Percentiles rank a stretch among this genome's conserved stretches.
Evolutionary conservation across 495 filamentous ascomycete genomes (phyloP).

Genomic region (Hypoxylon trugodes): DNA sequence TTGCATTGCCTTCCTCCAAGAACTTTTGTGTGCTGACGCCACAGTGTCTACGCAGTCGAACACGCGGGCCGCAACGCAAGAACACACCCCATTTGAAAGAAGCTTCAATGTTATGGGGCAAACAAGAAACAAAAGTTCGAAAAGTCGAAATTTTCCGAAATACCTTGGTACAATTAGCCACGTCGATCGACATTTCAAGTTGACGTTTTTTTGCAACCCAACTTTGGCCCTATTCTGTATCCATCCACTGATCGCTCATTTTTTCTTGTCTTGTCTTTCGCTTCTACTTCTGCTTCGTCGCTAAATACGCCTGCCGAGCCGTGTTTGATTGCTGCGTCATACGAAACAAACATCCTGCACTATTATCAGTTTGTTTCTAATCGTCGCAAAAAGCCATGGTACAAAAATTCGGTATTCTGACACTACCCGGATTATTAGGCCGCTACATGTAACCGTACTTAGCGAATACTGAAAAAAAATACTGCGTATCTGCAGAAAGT

Average conservation of each 20-base stretch:
- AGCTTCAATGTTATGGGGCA: too few relatives aligned
- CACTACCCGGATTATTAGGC: neutral
- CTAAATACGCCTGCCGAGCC: neutral
- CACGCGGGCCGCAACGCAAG: constrained; percentile 23
- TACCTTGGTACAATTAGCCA: constrained; percentile 4
- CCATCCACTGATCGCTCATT: too few relatives aligned
- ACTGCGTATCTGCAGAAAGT: constrained; percentile 18
- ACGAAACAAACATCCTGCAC: constrained; percentile 21
- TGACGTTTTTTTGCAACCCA: constrained; percentile 10
- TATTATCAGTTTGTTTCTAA: constrained; percentile 2
- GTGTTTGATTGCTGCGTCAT: constrained; percentile 29
- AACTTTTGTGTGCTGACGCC: constrained; percentile 22
- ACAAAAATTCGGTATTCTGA: neutral
- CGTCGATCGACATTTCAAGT: constrained; percentile 30
- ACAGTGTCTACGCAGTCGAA: constrained; percentile 24
- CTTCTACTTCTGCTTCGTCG: neutral
- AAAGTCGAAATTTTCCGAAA: too few relatives aligned
- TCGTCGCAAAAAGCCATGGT: constrained; percentile 1
- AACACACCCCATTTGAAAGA: constrained; percentile 18
- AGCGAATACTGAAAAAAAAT: too few relatives aligned
- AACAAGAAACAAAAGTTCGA: too few relatives aligned
- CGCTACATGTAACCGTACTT: neutral
- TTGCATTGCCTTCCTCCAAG: constrained; percentile 17
- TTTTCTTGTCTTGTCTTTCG: neutral
- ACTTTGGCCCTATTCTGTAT: constrained; percentile 19